Evolutionary conservation across 306 rosid species (phyloP).

Genomic region (Inga laurina): DNA sequence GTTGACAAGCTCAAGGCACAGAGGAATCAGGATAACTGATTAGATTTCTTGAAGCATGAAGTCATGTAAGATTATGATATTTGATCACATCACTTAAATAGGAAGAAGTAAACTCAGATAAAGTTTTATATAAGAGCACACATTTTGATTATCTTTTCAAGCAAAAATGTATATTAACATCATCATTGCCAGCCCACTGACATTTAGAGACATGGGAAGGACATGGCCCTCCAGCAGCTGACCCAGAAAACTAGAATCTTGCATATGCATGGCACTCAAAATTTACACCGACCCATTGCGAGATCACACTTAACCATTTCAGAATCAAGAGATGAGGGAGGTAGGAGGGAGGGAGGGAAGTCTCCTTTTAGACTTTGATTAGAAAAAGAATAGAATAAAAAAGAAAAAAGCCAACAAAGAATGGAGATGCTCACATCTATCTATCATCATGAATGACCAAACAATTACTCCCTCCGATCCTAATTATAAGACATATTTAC

Average conservation of each 20-base stretch:
- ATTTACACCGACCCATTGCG: not conserved
- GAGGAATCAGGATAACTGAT: not conserved
- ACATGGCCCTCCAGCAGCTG: not conserved
- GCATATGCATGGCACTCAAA: not conserved
- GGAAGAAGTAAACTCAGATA: not conserved
- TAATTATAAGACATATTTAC: no score
- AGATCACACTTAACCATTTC: not conserved
- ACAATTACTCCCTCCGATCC: no score
- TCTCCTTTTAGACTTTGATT: not conserved
- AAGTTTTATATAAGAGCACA: slow-evolving; percentile 1
- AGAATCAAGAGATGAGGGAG: not conserved
- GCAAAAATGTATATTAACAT: not conserved
- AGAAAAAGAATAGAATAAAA: not conserved
- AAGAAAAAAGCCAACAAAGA: not conserved
- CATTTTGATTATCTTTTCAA: not conserved
- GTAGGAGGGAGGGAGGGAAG: not conserved
- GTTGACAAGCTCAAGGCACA: not conserved
- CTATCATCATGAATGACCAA: not conserved
- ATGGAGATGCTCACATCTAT: not conserved
- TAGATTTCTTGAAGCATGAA: not conserved
- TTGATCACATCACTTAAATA: not conserved
- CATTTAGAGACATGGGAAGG: not conserved
- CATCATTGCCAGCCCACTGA: not conserved
- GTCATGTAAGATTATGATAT: not conserved
- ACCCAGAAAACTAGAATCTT: not conserved